A percentile compares a stretch with the other conserved stretches of the same genome.
These are phyloP conservation scores for Periconia macrospinosa DNA, from an alignment of 2,329 filamentous ascomycete species.

Conservation along the genomic window DNA sequence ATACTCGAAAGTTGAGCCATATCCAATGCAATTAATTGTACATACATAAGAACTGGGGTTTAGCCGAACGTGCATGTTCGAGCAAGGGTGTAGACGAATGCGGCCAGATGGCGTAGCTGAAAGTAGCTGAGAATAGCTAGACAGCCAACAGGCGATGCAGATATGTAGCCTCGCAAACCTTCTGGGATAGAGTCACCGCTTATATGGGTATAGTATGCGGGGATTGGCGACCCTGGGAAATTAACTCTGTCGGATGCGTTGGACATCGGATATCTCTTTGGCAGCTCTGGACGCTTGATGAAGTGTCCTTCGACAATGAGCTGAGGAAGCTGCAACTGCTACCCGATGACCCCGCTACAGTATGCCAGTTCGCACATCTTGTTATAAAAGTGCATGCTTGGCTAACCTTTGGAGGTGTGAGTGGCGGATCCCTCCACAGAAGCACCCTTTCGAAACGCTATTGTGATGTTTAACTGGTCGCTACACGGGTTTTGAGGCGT, in stretches of 20 bases:
- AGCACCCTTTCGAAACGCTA: not conserved
- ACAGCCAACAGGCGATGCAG: not conserved
- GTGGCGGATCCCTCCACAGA: not conserved
- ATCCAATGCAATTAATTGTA: not conserved
- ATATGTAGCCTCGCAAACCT: not conserved
- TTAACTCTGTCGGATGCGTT: not conserved
- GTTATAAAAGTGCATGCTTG: not conserved
- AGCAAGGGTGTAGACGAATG: not conserved
- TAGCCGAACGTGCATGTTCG: not conserved
- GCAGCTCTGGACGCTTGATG: not conserved
- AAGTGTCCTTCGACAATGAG: not conserved
- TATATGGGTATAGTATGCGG: not conserved
- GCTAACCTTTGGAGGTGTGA: not conserved
- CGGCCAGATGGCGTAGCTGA: not conserved
- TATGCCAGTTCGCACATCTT: not conserved
- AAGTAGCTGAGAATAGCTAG: not conserved
- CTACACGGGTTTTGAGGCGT: not conserved
- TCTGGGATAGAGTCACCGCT: not conserved
- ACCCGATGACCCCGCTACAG: not conserved
- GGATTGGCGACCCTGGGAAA: not conserved
- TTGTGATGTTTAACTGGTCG: not conserved
- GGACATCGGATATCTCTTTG: not conserved
- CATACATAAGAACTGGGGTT: not conserved
- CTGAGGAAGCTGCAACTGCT: not conserved
- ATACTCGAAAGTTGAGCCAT: not conserved